Base-by-base conservation (phyloP, 1,284 basidiomycete genomes). In the Moesziomyces globuligerus region DNA sequence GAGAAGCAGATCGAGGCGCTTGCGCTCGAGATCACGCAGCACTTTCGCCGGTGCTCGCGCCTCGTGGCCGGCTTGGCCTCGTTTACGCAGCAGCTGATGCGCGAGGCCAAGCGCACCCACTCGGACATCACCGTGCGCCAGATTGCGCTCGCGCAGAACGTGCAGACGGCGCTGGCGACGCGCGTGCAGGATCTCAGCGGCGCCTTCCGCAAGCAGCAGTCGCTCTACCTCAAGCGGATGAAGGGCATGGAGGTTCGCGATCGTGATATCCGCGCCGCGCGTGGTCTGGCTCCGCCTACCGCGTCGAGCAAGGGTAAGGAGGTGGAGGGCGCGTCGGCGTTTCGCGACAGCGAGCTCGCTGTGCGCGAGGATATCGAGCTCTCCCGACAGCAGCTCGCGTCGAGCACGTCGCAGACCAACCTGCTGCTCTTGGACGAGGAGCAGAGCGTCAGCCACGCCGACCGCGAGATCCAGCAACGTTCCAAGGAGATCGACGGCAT, bases 121-220 rank as follows among this genome's bases (percentile, higher is more conserved):
- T 13, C 17, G 68, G n/a, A 81, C 75, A 6, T 71, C 38, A 73
- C 73, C 64, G 23, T 76, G 78, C 52, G 58, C 13, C 66, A 81
- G 43, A 59, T 72, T 23, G 55, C 65, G 37, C 86, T 90, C 48
- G 89, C 93, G 1, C 90, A 92, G 84, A 99, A 99, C 81, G 93
- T 97, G n/a, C 95, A 98, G 83, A 89, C 94, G 28, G 94, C 90
- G 11, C 87, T 98, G 36, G 96, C 96, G 20, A 93, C 92, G 23
- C 91, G 93, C 80, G 89, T 98, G 10, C 96, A 98, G 85, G 92
- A 94, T 74, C 86, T 94, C 46, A 94, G 92, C 76, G 91, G 90
- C 20, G 86, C 89, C n/a, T 98, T 99, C 81, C 87, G 96, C 61
- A 97, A 95, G 86, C 97, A 96, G 85, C 96, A 99, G 84, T 89